phyloP scores from a whole-genome alignment of 768 basidiomycete species.

The Termitomyces heimii region DNA sequence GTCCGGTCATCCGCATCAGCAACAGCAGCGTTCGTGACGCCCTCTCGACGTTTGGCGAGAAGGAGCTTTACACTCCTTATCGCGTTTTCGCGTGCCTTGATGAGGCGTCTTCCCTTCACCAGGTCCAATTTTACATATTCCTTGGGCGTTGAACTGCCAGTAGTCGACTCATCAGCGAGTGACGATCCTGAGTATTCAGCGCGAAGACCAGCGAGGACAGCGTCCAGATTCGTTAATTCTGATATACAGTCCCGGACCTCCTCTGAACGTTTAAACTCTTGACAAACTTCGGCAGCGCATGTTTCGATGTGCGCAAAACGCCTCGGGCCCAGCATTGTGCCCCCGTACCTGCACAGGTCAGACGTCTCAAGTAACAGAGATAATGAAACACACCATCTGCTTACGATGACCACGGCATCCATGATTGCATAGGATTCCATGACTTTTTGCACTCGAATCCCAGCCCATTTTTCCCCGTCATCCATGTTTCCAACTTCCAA shows the following conservation, averaged over 20 bases:
- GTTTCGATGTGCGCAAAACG: constrained; percentile 76
- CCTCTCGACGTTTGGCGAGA: constrained; percentile 33
- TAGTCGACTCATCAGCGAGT: constrained; percentile 1
- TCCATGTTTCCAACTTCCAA: constrained; percentile 59
- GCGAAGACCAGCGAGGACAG: constrained; percentile 52
- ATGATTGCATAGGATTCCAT: constrained; percentile 68
- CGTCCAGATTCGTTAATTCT: constrained; percentile 56
- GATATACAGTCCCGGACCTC: constrained; percentile 59
- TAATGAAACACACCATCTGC: constrained; percentile 52
- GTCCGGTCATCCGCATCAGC: neutral
- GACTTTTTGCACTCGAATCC: constrained; percentile 52
- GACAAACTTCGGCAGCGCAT: constrained; percentile 71
- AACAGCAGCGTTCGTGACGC: neutral
- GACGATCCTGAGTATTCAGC: constrained; percentile 30
- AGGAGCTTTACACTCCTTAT: constrained; percentile 56
- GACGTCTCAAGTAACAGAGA: neutral
- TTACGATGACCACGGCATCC: constrained; percentile 77
- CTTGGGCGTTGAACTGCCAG: constrained; percentile 15
- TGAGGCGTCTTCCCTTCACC: constrained; percentile 57
- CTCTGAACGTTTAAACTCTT: constrained; percentile 57
- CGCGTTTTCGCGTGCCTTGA: constrained; percentile 64
- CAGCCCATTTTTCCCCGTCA: constrained; percentile 75
- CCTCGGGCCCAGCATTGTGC: constrained; percentile 70
- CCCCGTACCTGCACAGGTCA: constrained; percentile 57
- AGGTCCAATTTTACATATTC: constrained; percentile 58